A percentile compares a stretch with the other conserved stretches of the same genome.
These are phyloP conservation scores for Arabidopsis arenosa DNA, from an alignment of 345 rosid genomes.

Conservation along the genomic window DNA sequence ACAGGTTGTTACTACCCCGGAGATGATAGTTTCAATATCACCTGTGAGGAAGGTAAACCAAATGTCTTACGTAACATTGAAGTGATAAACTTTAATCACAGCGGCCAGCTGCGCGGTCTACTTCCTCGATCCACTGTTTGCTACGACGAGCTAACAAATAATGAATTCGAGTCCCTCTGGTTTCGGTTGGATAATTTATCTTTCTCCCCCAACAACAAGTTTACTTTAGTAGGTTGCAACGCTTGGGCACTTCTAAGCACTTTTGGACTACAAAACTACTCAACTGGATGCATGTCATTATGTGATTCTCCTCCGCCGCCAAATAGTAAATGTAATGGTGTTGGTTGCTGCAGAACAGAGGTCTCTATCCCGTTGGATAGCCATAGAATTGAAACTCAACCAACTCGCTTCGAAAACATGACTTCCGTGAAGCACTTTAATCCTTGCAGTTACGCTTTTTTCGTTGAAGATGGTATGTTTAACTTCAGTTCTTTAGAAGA, in stretches of 20 bases:
- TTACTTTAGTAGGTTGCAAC: constrained; percentile 45
- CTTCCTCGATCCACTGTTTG: neutral
- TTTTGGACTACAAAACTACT: rapidly evolving
- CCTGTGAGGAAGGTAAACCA: constrained; percentile 6
- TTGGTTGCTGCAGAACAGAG: constrained; percentile 46
- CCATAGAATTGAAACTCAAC: neutral
- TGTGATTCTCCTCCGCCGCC: neutral
- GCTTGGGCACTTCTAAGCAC: neutral
- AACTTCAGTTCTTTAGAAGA: neutral
- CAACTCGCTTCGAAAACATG: neutral
- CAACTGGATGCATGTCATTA: neutral
- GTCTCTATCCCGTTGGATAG: neutral
- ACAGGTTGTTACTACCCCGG: constrained; percentile 38
- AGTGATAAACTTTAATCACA: neutral
- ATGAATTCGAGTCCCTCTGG: neutral
- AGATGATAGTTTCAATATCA: constrained; percentile 30
- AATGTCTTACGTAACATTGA: neutral
- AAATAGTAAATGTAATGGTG: constrained; percentile 20
- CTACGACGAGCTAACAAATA: neutral
- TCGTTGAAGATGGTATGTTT: constrained; percentile 31
- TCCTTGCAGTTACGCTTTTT: constrained; percentile 42
- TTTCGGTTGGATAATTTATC: neutral
- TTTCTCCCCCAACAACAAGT: no score
- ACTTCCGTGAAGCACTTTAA: no score
- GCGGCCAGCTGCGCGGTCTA: constrained; percentile 17